Evolutionary conservation across 73 alveolate species (phyloP).

Genomic region (Paramecium tetraurelia): DNA sequence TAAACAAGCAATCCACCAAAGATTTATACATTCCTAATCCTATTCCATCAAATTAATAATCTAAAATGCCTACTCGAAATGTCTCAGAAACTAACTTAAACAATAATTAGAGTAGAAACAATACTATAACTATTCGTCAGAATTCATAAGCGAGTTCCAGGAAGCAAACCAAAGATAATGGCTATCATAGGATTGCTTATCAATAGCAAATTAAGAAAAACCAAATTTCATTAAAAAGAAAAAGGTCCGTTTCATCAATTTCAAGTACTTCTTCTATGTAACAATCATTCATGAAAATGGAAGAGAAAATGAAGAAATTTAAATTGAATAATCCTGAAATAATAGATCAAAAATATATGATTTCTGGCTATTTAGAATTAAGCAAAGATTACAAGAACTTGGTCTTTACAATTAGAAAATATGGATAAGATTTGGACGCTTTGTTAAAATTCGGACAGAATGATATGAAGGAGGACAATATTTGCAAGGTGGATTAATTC

Average conservation of each 20-base stretch:
- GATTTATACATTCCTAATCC: neutral
- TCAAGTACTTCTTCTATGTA: slow-evolving; percentile 12
- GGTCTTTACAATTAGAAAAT: neutral
- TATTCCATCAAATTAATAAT: neutral
- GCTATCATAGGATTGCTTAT: neutral
- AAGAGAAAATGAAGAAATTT: slow-evolving; percentile 11
- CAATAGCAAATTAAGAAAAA: neutral
- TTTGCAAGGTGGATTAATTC: neutral
- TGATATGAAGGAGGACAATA: neutral
- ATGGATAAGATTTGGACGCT: neutral
- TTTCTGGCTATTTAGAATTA: neutral
- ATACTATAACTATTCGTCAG: neutral
- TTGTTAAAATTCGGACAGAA: neutral
- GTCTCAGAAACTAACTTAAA: neutral
- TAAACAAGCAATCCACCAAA: neutral
- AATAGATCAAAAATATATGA: slow-evolving; percentile 31
- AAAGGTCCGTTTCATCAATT: neutral
- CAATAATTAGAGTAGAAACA: neutral
- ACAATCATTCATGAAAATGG: neutral
- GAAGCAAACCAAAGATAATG: neutral
- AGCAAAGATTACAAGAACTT: slow-evolving; percentile 11
- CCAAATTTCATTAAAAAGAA: neutral
- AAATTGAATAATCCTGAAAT: neutral
- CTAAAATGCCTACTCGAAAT: neutral
- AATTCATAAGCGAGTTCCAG: neutral